These are phyloP conservation scores for Diutina neorugosa DNA, from an alignment of 1,139 yeast species.

Conservation along the genomic window DNA sequence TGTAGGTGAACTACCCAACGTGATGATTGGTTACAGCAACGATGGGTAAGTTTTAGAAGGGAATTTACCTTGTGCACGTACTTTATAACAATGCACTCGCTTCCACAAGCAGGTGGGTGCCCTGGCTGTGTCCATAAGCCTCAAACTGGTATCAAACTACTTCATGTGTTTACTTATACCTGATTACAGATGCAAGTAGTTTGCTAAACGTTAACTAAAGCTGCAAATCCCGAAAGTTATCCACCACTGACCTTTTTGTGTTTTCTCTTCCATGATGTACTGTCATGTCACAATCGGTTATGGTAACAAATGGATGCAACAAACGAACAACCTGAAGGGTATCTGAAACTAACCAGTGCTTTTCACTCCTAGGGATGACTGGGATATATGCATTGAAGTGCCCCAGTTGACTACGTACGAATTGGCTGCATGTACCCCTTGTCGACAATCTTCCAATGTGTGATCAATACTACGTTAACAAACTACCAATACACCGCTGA, in stretches of 20 bases:
- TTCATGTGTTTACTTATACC: neutral
- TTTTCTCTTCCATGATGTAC: too few species aligned
- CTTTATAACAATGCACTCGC: too few species aligned
- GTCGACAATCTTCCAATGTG: neutral
- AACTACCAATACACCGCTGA: neutral
- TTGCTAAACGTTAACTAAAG: neutral
- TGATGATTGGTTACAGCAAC: too few species aligned
- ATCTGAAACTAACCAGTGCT: too few species aligned
- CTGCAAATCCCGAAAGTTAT: neutral
- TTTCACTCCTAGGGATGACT: neutral
- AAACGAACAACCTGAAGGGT: too few species aligned
- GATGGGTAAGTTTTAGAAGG: too few species aligned
- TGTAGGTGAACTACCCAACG: too few species aligned
- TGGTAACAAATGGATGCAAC: too few species aligned
- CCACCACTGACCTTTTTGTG: too few species aligned
- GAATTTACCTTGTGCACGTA: too few species aligned
- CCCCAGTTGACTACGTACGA: neutral
- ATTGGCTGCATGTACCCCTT: neutral
- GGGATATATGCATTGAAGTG: neutral
- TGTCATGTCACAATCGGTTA: too few species aligned
- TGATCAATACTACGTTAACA: too few species aligned
- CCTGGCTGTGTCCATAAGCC: neutral
- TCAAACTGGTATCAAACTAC: neutral
- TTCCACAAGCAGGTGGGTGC: neutral
- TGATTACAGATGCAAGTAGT: neutral